Evolutionary conservation across 768 basidiomycete genomes (phyloP), one percentile per base, ranked within the genome.

Genomic region (Polyporus arcularius): DNA sequence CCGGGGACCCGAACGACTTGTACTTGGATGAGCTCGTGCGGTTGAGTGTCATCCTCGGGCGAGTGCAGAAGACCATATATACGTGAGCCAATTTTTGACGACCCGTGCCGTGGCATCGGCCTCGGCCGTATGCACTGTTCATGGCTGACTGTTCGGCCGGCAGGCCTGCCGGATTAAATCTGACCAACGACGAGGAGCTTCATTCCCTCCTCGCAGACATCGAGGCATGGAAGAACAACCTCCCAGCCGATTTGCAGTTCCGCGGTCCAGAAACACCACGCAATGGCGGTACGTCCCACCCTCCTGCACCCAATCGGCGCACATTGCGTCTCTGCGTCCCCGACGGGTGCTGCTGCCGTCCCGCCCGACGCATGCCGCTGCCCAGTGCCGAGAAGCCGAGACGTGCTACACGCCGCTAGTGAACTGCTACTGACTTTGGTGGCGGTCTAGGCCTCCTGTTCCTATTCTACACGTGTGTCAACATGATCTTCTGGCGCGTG

Each of bases 401-500:
- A 6, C 15, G 18, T 47, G n/a, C 46, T 47, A 21, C 35, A 35
- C 35, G 35, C 35, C 35, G 35, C 35, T 35, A 31, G 55, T 28
- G 41, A 5, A 43, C 38, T 48, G 38, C 39, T 40, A 39, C 48
- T 32, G 43, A 28, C 40, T 14, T 11, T 5, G 30, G 48, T 46
- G 41, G 38, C 31, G 45, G 21, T 54, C 21, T 66, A 92, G 96
- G 96, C 43, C 78, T 97, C 57, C 79, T 99, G 26, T 95, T 97
- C 73, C 74, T 98, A 54, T 80, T 94, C 42, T 95, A 92, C 72
- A 85, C 90, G 32, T 94, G 92, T 70, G 87, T 98, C 46, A 89
- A 87, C 66, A 97, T 98, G 87, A 91, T 98, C 73, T 96, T 97
- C 76, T 97, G 94, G 88, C 89, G 96, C 52, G 94, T 97, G 35